A percentile compares a stretch with the other conserved stretches of the same genome.
phyloP scores from a whole-genome alignment of 148 eudicot species.

The Pouteria glomerata region DNA sequence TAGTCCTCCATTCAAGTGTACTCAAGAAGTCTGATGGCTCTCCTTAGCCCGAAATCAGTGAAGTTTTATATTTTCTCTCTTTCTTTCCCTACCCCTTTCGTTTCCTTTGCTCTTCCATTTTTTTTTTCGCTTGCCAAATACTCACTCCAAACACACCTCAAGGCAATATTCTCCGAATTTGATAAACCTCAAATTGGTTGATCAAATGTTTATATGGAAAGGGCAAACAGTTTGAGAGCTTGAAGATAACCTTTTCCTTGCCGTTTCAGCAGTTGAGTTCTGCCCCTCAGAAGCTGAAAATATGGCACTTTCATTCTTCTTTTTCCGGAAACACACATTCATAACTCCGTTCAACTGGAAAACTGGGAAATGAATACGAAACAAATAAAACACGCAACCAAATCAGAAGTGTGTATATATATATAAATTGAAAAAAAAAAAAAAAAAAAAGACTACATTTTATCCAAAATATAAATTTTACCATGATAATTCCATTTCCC shows the following conservation, averaged over 20 bases:
- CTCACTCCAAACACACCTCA: not conserved
- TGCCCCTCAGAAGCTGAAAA: conserved; percentile 27
- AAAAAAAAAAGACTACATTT: no score
- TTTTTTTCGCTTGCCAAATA: no score
- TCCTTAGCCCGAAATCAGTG: no score
- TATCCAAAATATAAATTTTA: not conserved
- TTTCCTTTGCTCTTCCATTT: no score
- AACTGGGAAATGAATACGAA: not conserved
- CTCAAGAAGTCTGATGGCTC: no score
- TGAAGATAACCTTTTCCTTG: conserved; percentile 28
- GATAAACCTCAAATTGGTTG: not conserved
- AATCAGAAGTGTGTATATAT: not conserved
- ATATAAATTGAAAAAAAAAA: no score
- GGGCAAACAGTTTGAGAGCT: not conserved
- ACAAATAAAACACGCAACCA: not conserved
- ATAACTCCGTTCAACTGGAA: not conserved
- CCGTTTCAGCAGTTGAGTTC: conserved; percentile 19
- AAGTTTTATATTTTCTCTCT: no score
- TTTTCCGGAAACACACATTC: not conserved
- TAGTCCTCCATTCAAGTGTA: no score
- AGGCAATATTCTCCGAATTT: not conserved
- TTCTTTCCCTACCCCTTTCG: no score
- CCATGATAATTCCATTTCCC: not conserved
- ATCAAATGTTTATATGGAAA: not conserved
- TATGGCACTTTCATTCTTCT: conserved; percentile 20